Evolutionary conservation across 1,284 basidiomycete species (phyloP), one percentile per base, ranked within the genome.

Genomic region (Malassezia brasiliensis): DNA sequence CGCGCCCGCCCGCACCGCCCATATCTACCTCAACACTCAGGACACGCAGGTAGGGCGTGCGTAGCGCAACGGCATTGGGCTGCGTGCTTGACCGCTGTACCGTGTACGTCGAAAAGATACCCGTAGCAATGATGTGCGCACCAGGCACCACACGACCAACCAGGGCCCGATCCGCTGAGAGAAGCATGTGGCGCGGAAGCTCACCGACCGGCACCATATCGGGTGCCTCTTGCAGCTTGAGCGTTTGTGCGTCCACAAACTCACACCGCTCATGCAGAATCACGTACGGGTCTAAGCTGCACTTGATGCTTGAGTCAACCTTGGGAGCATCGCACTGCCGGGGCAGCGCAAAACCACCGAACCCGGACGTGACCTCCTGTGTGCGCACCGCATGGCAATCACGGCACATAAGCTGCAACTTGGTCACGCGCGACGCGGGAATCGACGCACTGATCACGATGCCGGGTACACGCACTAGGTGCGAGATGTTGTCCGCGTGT

Each of bases 201-300:
- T 99, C 94, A 79, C 94, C 94, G 20, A 98, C 90, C 2, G 94
- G 94, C 0, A 99, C 94, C 90, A 96, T 96, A 75, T 99, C 94
- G 0, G 94, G 94, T 7, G 93, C 91, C 77, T 99, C 94, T 76
- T 99, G 94, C 14, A 99, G 81, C 76, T 99, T 99, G 67, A 99
- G 81, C 7, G 84, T 88, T 77, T 99, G 94, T 67, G 91, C 88
- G 75, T 99, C 94, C 28, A 93, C 86, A 74, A 98, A 99, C 4
- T 82, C 79, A 50, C 90, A 98, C 76, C 90, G 88, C 52, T 90
- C 87, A 76, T 99, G 94, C 11, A 98, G 80, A 67, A 99, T 94
- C 45, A 93, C 81, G 77, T 90, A 99, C 0, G 94, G 94, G 73
- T 99, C 94, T 52, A 96, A 77, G 0, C 90, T 90, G 72, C 94